Evolutionary conservation across 208 protist species (phyloP), one percentile per base, ranked within the genome.

Genomic region (Trichomonas tenax): DNA sequence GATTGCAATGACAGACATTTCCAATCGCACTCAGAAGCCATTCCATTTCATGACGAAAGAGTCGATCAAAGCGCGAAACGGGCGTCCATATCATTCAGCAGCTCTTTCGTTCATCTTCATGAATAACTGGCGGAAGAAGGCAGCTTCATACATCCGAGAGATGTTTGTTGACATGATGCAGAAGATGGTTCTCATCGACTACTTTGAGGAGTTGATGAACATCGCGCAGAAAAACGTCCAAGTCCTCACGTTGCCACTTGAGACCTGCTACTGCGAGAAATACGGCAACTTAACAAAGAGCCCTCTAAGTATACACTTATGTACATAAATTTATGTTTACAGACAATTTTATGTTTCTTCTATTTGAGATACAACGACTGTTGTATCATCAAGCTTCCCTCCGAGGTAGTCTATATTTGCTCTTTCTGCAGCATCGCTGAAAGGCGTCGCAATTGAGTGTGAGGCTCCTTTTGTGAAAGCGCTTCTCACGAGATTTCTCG

Each of bases 371-470:
- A 44, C 17, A 1, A 93, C 44, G 34, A 93, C 86, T 8, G 86
- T 93, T 15, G 45, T 44, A 93, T 93, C 86, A 51, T 93, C 86
- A 58, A 93, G 44, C 38, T 93, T 93, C 34, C 86, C 86, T 51
- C 86, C 86, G n/a, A 51, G 14, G 38, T 93, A 93, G 10, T 38
- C 44, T 15, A 48, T n/a, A 9, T 23, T 31, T 26, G 17, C 11
- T 26, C 51, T 93, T 10, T 38, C 14, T 36, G 86, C 86, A 17
- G 15, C 44, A 44, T 89, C n/a, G 21, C 40, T 44, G 46, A 93
- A 93, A 38, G 86, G 86, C 15, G 86, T 48, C n/a, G 44, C 9
- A 6, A 51, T 48, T 38, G 6, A 34, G 9, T n/a, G 11, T 10
- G 41, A 11, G 8, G 41, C 34, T 17, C 86, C 86, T 34, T 51